Evolutionary conservation across 2,329 filamentous ascomycete genomes (phyloP), one percentile per base, ranked within the genome.

Genomic region (Botrytis medusae): DNA sequence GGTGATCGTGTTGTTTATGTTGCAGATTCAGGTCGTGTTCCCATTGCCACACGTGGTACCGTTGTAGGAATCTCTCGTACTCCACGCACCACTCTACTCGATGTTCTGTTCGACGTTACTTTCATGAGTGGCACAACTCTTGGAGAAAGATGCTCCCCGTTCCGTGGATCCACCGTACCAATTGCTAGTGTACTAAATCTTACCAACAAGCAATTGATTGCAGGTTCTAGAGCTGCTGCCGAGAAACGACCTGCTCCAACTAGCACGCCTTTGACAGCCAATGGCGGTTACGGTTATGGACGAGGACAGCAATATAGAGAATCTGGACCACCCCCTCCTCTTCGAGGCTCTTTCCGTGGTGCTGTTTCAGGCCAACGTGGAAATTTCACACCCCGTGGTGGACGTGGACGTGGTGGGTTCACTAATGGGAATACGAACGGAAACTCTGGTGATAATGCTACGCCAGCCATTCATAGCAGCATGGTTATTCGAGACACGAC

Each of bases 121-220:
- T 99, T 99, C 83, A 98, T 99, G 95, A 97, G 94, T 80, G 96
- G 96, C 75, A 98, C 95, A 2, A 96, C 93, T 0, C 87, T 99
- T 25, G 93, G 93, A 74, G 94, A 95, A 73, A 91, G 96, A 74
- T 97, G 95, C 81, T 94, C 94, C 40, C 91, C 93, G 54, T 99
- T 99, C 89, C 90, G 95, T 51, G 96, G 96, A 70, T 95, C 96
- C 81, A 98, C 96, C 0, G 94, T 99, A 6, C 90, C 94, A 2
- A 89, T 92, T 10, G 92, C 92, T n/a, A 92, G 93, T 0, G 94
- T 98, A 2, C 87, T 99, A 48, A 99, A 99, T 83, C 85, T 97
- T 73, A 91, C 91, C 1, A 87, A 95, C 79, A 91, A 89, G 78
- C 96, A 99, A 83, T 88, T 97, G 32, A 86, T 97, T 60, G 91